Percentiles rank a stretch among this genome's conserved stretches.
phyloP scores from a whole-genome alignment of 176 grass and related monocot genomes.

The Ensete glaucum region DNA sequence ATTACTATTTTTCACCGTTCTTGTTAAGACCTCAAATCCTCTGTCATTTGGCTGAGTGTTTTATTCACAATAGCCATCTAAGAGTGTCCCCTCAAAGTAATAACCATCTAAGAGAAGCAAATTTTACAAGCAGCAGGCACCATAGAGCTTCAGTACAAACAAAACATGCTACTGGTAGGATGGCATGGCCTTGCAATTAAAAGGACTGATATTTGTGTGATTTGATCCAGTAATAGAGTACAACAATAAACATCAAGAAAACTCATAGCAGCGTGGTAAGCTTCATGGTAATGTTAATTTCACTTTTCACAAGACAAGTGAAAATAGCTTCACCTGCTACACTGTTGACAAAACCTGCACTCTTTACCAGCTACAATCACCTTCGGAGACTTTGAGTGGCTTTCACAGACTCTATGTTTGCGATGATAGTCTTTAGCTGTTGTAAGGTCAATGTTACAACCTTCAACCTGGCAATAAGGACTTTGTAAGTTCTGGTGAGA shows the following conservation, averaged over 20 bases:
- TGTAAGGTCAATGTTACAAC: slow-evolving; percentile 65
- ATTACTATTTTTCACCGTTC: no score
- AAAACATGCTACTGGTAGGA: no score
- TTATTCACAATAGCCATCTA: no score
- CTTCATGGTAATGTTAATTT: background rate
- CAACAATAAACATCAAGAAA: background rate
- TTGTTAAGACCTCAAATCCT: no score
- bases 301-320: background rate
- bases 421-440: slow-evolving; percentile 80
- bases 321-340: slow-evolving; percentile 47
- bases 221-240: no score
- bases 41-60: no score
- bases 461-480: slow-evolving; percentile 61
- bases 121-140: background rate
- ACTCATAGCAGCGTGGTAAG: background rate
- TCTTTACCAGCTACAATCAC: slow-evolving; percentile 62
- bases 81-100: no score
- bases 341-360: slow-evolving; percentile 93
- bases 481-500: slow-evolving; percentile 22
- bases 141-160: no score
- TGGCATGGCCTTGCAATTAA: no score
- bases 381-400: slow-evolving; percentile 60
- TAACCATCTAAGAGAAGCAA: no score
- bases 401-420: slow-evolving; percentile 69
- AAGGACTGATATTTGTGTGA: no score